Conservation (phyloP, 768 basidiomycete species). For the Termitomyces eurrhizus region DNA sequence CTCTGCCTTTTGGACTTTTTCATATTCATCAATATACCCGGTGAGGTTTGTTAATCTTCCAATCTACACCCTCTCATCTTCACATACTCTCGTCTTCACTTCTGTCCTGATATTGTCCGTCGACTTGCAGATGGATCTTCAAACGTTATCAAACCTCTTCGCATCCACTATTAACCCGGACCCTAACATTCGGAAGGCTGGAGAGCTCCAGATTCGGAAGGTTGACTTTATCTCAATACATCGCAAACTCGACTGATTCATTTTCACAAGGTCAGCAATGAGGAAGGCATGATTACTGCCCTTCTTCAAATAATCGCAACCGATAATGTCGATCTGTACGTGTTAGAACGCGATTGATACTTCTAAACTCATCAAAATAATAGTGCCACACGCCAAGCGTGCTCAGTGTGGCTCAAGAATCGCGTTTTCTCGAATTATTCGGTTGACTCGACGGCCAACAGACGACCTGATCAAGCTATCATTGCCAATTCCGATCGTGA, state of each 20-base stretch:
- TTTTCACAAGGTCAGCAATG: constrained; percentile 55
- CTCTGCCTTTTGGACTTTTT: constrained; percentile 1
- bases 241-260: constrained; percentile 5
- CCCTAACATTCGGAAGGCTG: constrained; percentile 82
- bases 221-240: constrained; percentile 32
- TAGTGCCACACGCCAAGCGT: constrained; percentile 81
- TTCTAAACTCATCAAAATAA: neutral
- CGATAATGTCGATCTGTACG: constrained; percentile 74
- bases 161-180: constrained; percentile 78
- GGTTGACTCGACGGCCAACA: constrained; percentile 32
- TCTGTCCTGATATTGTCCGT: neutral
- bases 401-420: constrained; percentile 89
- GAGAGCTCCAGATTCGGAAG: constrained; percentile 86
- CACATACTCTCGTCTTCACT: neutral
- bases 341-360: constrained; percentile 33
- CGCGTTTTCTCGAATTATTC: constrained; percentile 69
- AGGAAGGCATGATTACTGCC: constrained; percentile 82
- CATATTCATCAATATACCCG: constrained; percentile 14
- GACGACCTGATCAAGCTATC: constrained; percentile 57
- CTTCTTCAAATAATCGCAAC: constrained; percentile 82
- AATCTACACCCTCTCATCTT: neutral
- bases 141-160: constrained; percentile 74
- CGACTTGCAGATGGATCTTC: constrained; percentile 56
- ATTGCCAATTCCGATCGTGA: constrained; percentile 69
- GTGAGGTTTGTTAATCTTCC: constrained; percentile 6